Evolutionary conservation across 192 early-diverging fungal species (phyloP), one percentile per base, ranked within the genome.

Genomic region (Umbelopsis sp.): DNA sequence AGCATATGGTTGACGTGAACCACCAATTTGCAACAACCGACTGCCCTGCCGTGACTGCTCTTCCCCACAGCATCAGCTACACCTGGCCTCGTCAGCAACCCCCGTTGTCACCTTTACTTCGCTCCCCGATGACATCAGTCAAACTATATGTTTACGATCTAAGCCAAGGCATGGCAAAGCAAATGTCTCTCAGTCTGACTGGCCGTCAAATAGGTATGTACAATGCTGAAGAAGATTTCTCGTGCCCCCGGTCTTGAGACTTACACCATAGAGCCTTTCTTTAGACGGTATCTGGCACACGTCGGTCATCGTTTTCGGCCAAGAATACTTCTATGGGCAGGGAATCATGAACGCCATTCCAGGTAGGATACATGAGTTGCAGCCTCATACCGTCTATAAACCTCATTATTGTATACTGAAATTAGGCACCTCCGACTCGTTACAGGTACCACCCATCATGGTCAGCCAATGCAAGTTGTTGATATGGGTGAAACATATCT

Each of bases 401-500:
- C 2, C 1, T 45, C 20, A 41, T 17, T 17, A 43, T 29, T 26
- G 26, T 68, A 29, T 1, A 20, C 31, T 34, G 34, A 32, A 10
- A 50, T 24, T 29, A 24, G 67, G 25, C 29, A 16, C 21, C 77
- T 41, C 38, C 38, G 2, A 41, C 81, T 49, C 85, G 4, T 12
- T 34, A 17, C 1, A 74, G 73, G 88, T 8, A 62, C 77, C 20
- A 90, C 91, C 14, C 78, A 72, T 36, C 91, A 93, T 65, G 94
- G 94, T 47, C 71, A 68, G 32, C 91, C 93, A 2, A 66, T 93
- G 11, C 74, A 93, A 51, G 74, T 75, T 10, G 81, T 95, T 34
- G 83, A 87, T 49, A 94, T 96, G 89, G 95, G 95, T 25, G 79
- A 80, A 43, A 97, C 94, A 2, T 77, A 86, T 65, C 84, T 95